Evolutionary conservation across 75 land plant species (phyloP).

Genomic region (Larix kaempferi): DNA sequence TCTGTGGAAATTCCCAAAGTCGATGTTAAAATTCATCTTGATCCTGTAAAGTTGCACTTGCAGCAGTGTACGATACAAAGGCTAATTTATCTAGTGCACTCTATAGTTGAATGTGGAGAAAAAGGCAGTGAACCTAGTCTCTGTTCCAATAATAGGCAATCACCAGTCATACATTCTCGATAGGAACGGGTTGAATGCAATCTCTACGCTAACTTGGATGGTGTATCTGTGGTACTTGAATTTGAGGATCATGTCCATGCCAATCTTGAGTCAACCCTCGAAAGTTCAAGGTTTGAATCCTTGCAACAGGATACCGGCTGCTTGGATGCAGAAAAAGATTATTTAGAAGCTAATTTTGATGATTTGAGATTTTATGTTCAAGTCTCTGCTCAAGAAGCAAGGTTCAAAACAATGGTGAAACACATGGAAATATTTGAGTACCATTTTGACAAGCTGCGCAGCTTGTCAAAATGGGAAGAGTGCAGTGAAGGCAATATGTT

Average conservation of each 20-base stretch:
- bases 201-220: slow-evolving; percentile 18
- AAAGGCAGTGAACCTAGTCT: background rate
- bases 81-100: slow-evolving; percentile 34
- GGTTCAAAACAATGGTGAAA: slow-evolving; percentile 31
- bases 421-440: slow-evolving; percentile 39
- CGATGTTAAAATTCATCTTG: slow-evolving; percentile 61
- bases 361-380: slow-evolving; percentile 42
- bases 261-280: background rate
- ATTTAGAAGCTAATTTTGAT: slow-evolving; percentile 35
- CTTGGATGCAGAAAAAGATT: slow-evolving; percentile 12
- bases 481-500: background rate
- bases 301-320: background rate
- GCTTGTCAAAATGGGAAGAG: background rate
- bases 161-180: no score
- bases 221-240: slow-evolving; percentile 21
- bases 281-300: background rate
- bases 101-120: slow-evolving; percentile 14
- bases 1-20: slow-evolving; percentile 63
- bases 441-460: background rate
- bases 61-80: no score
- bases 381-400: slow-evolving; percentile 50
- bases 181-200: background rate
- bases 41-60: slow-evolving; percentile 57
- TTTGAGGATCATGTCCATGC: slow-evolving; percentile 4
- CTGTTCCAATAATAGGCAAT: no score